Base-by-base conservation (phyloP, 768 basidiomycete genomes). In the Tricholoma sp. region DNA sequence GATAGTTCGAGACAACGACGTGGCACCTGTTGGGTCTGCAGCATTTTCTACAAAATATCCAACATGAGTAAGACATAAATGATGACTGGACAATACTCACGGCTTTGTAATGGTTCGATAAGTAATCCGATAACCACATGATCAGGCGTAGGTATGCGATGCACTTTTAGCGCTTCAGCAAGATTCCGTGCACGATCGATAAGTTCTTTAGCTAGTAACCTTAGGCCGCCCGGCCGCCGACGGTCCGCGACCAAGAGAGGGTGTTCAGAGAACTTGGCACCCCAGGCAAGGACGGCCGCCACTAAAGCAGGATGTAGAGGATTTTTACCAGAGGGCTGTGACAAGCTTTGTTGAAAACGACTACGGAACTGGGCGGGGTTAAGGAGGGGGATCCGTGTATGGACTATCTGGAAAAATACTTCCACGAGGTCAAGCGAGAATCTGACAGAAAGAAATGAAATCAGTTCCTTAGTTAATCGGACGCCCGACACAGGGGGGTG, bases 371-470 rank as follows among this genome's bases (percentile, higher is more conserved):
- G 83, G 24, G 80, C 74, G 56, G 91, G 91, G 73, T 93, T 90
- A 69, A 95, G 83, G 51, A 94, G 81, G 50, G 94, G 93, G 56
- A 91, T 78, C 54, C 94, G 86, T 24, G 89, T 88, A 70, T 95
- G 93, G 39, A 91, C 89, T 58, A 91, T 90, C 70, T 95, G 91
- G 69, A 96, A 95, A 74, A 88, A 98, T 45, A 95, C 92, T 72
- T 97, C 93, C 65, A 96, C 86, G 53, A 97, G 86, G 73, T 98
- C 94, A 52, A 89, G 83, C 2, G 93, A 89, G 65, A 98, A 91
- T 72, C 94, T 97, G 66, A 55, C 57, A 52, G 62, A 61, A 48
- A 55, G 52, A 48, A 56, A 60, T 61, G 42, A 58, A 52, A 57
- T 59, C 37, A 56, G 58, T 49, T 55, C 51, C 59, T 55, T 52